Base-by-base conservation (phyloP, 75 land plant species). In the Cunninghamia lanceolata region DNA sequence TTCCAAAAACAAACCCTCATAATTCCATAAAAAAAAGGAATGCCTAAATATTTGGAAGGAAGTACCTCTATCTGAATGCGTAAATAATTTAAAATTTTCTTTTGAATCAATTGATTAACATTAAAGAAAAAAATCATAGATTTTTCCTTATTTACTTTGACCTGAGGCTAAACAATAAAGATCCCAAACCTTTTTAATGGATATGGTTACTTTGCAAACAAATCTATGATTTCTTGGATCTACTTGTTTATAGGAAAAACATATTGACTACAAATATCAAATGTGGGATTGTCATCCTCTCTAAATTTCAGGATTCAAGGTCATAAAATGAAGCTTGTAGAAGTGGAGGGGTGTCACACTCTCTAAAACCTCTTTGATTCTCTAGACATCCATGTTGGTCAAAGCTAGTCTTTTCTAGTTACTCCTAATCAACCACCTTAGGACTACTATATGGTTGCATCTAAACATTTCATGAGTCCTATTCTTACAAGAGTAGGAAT, bases 371-470 rank as follows among this genome's bases (percentile, higher is more conserved):
- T 38, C 54, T 89, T 86, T 79, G 87, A 85, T 74, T 86, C 93
- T 53, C 85, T 92, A 3, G 93, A 92, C 83, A 79, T 92, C 14
- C 93, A 92, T 87, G 85, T 88, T 36, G 91, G 93, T 3, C 93
- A 92, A 83, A 86, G 85, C 86, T 86, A 86, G 50, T 92, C 93
- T 25, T 88, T 92, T 40, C 56, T 92, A 35, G 91, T 92, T 30
- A 88, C 89, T 28, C 82, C 86, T 63, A 85, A 92, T 82, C 87
- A 84, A 85, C 74, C 32, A 84, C 87, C 77, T 53, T 86, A 53
- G 28, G 89, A 88, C 68, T 92, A 90, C 74, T 86, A 88, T 79
- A 86, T 92, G 3, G 91, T 88, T 25, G 91, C 89, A 85, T 88
- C 89, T 50, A 66, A 91, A 0, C 83, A 88, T 38, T 90, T 90